Evolutionary conservation across 345 rosid species (phyloP), one percentile per base, ranked within the genome.

Genomic region (Erucastrum elatum): DNA sequence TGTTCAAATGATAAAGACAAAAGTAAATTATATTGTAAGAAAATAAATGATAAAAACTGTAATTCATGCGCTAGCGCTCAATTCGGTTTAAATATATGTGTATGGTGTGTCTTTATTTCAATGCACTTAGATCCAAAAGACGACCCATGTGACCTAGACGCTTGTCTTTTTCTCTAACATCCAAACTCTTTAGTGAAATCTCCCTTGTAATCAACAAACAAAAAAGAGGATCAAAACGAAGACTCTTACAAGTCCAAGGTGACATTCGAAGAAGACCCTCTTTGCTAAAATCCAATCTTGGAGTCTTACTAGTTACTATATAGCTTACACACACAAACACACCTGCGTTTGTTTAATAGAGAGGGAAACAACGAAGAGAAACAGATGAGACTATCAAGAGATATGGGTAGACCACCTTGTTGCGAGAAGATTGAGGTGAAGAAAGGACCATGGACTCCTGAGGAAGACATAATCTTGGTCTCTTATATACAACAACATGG

Each of bases 361-460:
- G 60, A 58, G 55, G 11, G 8, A 46, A 71, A 46, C 2, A 62
- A 60, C 59, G 21, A 49, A 69, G 59, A 39, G 49, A 35, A 58
- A 61, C 16, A 75, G 70, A 27, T 64, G 60, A 53, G 60, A 58
- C 37, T 34, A 53, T 53, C 59, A 53, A 53, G 60, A 59, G 49
- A 21, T 16, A 94, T 94, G 98, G 98, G 90, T 9, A 88, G 97
- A 82, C 90, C 93, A 72, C 98, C 98, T 30, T 92, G 98, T 82
- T 88, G 94, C 66, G 95, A 94, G 49, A 92, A 89, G 85, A 72
- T 83, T 9, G 93, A 88, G n/a, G 89, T 94, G 72, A 94, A 92
- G 88, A 94, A 94, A 87, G 98, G 98, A 15, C 98, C 98, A 27
- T 94, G 98, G 98, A 94, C 98, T 17, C 98, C 98, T 0, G 98